These are phyloP conservation scores for Suhomyces sp. DNA, from an alignment of 805 yeast genomes.

Conservation along the genomic window DNA sequence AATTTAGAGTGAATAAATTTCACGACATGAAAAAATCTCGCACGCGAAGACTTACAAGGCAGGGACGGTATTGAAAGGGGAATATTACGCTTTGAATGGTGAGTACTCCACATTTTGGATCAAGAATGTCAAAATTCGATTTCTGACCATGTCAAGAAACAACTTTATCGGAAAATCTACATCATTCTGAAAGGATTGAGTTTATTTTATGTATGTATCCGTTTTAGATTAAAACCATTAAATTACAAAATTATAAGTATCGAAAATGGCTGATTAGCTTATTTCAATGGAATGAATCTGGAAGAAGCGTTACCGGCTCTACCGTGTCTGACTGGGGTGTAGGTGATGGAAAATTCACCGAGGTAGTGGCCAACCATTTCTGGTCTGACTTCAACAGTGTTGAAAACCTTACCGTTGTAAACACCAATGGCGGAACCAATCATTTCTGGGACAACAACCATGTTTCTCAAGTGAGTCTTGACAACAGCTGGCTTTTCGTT, in stretches of 20 bases:
- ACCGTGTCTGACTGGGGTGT: constrained; percentile 99
- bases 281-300: constrained; percentile 71
- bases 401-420: constrained; percentile 99
- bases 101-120: no score
- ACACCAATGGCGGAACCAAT: constrained; percentile 98
- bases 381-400: constrained; percentile 97
- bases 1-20: no score
- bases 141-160: no score
- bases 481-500: constrained; percentile 97
- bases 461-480: constrained; percentile 99
- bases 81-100: no score
- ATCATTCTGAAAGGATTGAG: constrained; percentile 1
- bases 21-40: no score
- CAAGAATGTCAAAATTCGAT: no score
- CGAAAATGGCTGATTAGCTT: constrained; percentile 18
- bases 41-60: no score
- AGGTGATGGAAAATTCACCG: constrained; percentile 99
- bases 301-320: constrained; percentile 86
- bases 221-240: constrained; percentile 15
- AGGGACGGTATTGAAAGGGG: no score
- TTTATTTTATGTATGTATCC: constrained; percentile 6
- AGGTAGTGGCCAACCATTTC: constrained; percentile 99
- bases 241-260: constrained; percentile 11
- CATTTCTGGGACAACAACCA: constrained; percentile 99
- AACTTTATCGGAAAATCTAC: no score